These are phyloP conservation scores for Pseudogymnoascus sp. DNA, from an alignment of 2,329 filamentous ascomycete species.

Conservation along the genomic window DNA sequence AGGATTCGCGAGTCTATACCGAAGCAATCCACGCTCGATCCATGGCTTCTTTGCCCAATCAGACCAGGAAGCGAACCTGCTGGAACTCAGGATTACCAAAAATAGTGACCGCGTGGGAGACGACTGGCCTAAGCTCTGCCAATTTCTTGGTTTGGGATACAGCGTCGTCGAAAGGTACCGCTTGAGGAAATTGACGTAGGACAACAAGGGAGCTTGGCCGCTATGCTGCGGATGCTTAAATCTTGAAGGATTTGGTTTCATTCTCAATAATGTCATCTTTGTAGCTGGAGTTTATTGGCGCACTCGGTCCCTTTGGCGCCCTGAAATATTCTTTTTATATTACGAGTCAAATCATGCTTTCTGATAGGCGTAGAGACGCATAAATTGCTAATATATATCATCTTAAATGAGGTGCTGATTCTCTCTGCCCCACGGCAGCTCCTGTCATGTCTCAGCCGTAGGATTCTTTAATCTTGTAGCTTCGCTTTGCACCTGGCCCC, in stretches of 20 bases:
- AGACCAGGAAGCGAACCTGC: background rate
- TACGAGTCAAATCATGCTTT: background rate
- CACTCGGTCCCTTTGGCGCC: background rate
- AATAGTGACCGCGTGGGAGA: background rate
- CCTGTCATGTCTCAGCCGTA: background rate
- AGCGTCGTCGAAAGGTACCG: background rate
- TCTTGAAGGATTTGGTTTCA: background rate
- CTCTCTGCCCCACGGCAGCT: background rate
- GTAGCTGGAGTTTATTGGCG: background rate
- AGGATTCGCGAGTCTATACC: background rate
- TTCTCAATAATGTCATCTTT: background rate
- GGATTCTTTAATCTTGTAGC: background rate
- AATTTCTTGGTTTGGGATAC: conserved; percentile 4
- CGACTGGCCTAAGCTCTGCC: background rate
- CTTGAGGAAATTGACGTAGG: background rate
- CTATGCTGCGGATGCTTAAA: background rate
- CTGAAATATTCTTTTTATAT: background rate
- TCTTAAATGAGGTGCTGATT: background rate
- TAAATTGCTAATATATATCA: background rate
- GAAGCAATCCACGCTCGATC: background rate
- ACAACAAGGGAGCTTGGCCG: background rate
- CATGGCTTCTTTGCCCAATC: background rate
- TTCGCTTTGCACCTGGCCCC: background rate
- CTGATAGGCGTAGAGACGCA: background rate
- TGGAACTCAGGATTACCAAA: background rate